Percentiles rank a stretch among this genome's conserved stretches.
phyloP scores from a whole-genome alignment of 306 rosid species.

The Dicorynia guianensis region DNA sequence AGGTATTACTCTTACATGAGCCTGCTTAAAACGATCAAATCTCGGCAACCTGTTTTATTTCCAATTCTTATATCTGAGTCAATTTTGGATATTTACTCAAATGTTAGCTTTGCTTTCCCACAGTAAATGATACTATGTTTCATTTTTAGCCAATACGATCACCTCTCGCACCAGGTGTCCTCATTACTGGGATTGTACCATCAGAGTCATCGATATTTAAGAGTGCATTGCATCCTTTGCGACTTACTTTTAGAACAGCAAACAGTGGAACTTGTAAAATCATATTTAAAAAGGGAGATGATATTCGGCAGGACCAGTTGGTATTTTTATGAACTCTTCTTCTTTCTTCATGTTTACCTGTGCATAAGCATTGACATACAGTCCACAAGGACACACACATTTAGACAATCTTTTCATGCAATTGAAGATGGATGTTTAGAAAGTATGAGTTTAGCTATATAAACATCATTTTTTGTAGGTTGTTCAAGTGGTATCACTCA shows the following conservation, averaged over 20 bases:
- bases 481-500: slow-evolving; percentile 96
- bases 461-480: slow-evolving; percentile 64
- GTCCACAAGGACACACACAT: slow-evolving; percentile 2
- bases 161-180: slow-evolving; percentile 85
- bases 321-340: slow-evolving; percentile 57
- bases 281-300: slow-evolving; percentile 96
- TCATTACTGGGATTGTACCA: slow-evolving; percentile 86
- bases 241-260: slow-evolving; percentile 85
- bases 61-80: slow-evolving; percentile 18
- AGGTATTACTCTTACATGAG: slow-evolving; percentile 62
- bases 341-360: slow-evolving; percentile 28
- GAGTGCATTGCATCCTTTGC: slow-evolving; percentile 96
- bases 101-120: slow-evolving; percentile 28
- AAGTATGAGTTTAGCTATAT: slow-evolving; percentile 27
- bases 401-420: not conserved
- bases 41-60: slow-evolving; percentile 15
- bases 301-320: slow-evolving; percentile 95
- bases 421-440: slow-evolving; percentile 33
- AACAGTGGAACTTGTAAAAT: slow-evolving; percentile 81
- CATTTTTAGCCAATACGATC: slow-evolving; percentile 84
- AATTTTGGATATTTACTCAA: slow-evolving; percentile 31
- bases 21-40: slow-evolving; percentile 22
- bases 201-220: slow-evolving; percentile 94
- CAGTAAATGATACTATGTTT: slow-evolving; percentile 37
- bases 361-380: slow-evolving; percentile 11